Conservation (phyloP, 495 filamentous ascomycete genomes). For the Evansstolkia leycettana region DNA sequence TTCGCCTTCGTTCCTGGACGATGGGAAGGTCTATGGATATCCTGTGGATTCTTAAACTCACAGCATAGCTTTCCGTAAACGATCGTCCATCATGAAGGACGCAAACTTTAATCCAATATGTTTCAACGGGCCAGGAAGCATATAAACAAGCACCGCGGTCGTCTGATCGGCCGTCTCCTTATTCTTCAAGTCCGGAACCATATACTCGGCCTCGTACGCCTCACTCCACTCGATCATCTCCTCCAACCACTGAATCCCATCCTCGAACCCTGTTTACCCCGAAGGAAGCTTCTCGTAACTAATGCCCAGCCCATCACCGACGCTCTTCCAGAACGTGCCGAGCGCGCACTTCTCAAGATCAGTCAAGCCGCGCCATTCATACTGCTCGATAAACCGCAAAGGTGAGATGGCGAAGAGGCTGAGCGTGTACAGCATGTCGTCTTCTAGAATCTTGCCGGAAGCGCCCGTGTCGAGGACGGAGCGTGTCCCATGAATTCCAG, state of each 20-base stretch:
- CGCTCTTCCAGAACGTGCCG: slow-evolving; percentile 52
- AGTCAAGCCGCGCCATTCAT: slow-evolving; percentile 51
- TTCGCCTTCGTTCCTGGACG: background rate
- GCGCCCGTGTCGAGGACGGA: slow-evolving; percentile 37
- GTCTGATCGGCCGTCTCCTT: slow-evolving; percentile 42
- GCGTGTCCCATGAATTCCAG: slow-evolving; percentile 37
- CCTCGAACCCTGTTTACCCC: slow-evolving; percentile 31
- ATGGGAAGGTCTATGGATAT: slow-evolving; percentile 6
- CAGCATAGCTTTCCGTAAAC: slow-evolving; percentile 52
- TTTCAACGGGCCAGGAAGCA: slow-evolving; percentile 38
- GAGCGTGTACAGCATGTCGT: slow-evolving; percentile 58
- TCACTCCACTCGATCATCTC: slow-evolving; percentile 47
- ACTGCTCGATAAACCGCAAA: slow-evolving; percentile 40
- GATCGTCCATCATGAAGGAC: slow-evolving; percentile 49
- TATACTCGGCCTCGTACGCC: slow-evolving; percentile 40
- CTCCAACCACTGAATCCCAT: slow-evolving; percentile 56
- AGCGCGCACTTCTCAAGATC: slow-evolving; percentile 54
- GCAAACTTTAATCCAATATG: slow-evolving; percentile 37
- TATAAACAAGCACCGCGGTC: slow-evolving; percentile 44
- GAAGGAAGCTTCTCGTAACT: slow-evolving; percentile 34
- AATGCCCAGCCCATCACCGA: slow-evolving; percentile 51
- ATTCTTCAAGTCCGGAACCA: slow-evolving; percentile 46
- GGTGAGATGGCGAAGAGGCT: slow-evolving; percentile 50
- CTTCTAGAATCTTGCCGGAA: slow-evolving; percentile 46
- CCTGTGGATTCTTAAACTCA: slow-evolving; percentile 18